A percentile compares a stretch with the other conserved stretches of the same genome.
Evolutionary conservation across 2,329 filamentous ascomycete species (phyloP).

Genomic region (Bipolaris victoriae): DNA sequence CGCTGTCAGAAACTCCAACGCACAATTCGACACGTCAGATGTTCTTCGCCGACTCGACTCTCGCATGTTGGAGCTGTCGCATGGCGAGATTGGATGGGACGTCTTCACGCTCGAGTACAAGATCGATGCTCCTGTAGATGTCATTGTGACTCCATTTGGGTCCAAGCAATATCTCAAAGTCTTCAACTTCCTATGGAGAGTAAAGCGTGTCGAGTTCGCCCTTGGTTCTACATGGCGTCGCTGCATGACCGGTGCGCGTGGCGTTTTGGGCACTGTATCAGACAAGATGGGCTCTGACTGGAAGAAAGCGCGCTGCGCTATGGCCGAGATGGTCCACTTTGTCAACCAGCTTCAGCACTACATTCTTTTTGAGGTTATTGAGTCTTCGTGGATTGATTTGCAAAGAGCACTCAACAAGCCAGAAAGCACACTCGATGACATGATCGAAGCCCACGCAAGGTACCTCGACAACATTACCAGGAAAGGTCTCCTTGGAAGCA

Average conservation of each 20-base stretch:
- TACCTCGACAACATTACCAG: conserved; percentile 95
- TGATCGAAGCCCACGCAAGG: conserved; percentile 87
- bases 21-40: conserved; percentile 91
- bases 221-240: conserved; percentile 90
- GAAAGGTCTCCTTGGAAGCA: conserved; percentile 87
- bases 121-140: conserved; percentile 93
- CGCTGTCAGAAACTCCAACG: conserved; percentile 94
- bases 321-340: conserved; percentile 99
- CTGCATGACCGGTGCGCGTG: conserved; percentile 91
- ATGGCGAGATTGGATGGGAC: conserved; percentile 98
- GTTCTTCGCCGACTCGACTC: conserved; percentile 91
- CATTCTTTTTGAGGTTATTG: conserved; percentile 97
- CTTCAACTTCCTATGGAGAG: conserved; percentile 98
- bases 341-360: conserved; percentile 98
- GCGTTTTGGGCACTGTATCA: conserved; percentile 81
- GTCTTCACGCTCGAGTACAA: conserved; percentile 99
- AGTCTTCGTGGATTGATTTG: conserved; percentile 91
- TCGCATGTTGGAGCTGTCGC: conserved; percentile 95
- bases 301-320: conserved; percentile 85
- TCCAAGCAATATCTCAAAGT: conserved; percentile 97
- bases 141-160: conserved; percentile 95
- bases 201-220: conserved; percentile 96
- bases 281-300: conserved; percentile 78
- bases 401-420: conserved; percentile 82
- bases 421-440: conserved; percentile 89